Evolutionary conservation across 257 asterid species (phyloP).

Genomic region (Solanum dulcamara): DNA sequence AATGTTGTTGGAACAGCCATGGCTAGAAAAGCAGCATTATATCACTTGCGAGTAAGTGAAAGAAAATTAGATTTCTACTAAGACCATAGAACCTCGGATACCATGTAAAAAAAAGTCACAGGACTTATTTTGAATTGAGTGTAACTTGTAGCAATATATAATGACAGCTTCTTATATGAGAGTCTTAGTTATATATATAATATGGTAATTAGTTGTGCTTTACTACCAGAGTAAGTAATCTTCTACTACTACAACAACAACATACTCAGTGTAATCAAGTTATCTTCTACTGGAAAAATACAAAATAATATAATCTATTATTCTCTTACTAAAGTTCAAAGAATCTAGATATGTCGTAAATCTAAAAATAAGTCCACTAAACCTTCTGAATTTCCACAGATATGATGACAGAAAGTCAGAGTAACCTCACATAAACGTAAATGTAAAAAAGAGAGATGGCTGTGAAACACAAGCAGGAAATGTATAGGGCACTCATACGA

Average conservation of each 20-base stretch:
- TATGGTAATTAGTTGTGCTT: neutral
- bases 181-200: no score
- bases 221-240: neutral
- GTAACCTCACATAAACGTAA: neutral
- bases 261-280: neutral
- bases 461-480: neutral
- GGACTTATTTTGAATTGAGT: neutral
- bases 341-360: neutral
- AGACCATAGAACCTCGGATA: neutral
- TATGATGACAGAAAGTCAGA: neutral
- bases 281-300: neutral
- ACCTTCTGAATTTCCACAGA: neutral
- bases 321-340: neutral
- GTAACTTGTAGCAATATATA: neutral
- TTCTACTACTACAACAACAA: neutral
- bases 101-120: neutral
- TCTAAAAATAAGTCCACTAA: neutral
- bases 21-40: neutral
- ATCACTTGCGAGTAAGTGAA: neutral
- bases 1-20: neutral
- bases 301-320: neutral
- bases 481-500: neutral
- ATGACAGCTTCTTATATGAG: neutral
- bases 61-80: neutral
- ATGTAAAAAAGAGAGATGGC: neutral